A percentile compares a stretch with the other conserved stretches of the same genome.
phyloP scores from a whole-genome alignment of 78 protist species.

The Tieghemostelium lacteum region DNA sequence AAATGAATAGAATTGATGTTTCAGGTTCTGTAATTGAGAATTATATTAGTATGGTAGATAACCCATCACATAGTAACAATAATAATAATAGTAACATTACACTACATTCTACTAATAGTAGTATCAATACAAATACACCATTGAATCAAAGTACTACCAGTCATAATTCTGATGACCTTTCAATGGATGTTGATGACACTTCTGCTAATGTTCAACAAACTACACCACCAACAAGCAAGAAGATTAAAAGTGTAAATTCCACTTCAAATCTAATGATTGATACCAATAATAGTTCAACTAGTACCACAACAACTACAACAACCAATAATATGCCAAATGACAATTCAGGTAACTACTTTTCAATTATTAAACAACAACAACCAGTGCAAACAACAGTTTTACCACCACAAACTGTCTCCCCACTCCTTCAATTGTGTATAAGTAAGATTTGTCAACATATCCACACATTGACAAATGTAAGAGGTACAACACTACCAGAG shows the following conservation, averaged over 20 bases:
- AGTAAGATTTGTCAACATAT: slow-evolving; percentile 44
- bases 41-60: slow-evolving; percentile 29
- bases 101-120: not conserved
- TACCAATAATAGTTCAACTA: not conserved
- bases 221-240: not conserved
- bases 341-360: not conserved
- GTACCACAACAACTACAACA: slow-evolving; percentile 6
- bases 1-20: slow-evolving; percentile 16
- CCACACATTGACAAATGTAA: slow-evolving; percentile 12
- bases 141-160: not conserved
- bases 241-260: not conserved
- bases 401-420: slow-evolving; percentile 56
- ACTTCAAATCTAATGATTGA: not conserved
- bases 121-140: not conserved
- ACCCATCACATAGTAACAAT: not conserved
- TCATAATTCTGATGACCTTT: not conserved
- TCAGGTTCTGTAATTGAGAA: slow-evolving; percentile 38
- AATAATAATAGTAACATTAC: not conserved
- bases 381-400: not conserved
- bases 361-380: not conserved
- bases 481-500: slow-evolving; percentile 18
- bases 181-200: slow-evolving; percentile 13
- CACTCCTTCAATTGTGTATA: slow-evolving; percentile 33
- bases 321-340: not conserved
- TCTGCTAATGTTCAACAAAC: not conserved